Conservation (phyloP, 306 rosid genomes). For the Lathyrus oleraceus region DNA sequence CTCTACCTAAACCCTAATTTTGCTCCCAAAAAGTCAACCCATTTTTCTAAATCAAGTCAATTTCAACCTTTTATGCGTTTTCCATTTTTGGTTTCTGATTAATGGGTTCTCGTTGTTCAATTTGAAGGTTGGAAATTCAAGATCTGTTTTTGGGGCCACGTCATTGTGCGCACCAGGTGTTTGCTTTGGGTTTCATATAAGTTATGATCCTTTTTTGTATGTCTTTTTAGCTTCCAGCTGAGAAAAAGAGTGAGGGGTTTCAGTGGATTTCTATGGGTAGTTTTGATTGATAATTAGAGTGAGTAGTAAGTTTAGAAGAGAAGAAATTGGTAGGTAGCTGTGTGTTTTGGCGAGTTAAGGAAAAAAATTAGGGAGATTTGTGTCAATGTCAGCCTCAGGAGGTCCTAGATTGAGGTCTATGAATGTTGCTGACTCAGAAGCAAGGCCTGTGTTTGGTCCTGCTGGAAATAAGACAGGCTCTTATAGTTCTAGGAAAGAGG, state of each 20-base stretch:
- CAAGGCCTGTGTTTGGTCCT: conserved; percentile 69
- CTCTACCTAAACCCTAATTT: conserved; percentile 56
- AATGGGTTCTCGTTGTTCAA: conserved; percentile 13
- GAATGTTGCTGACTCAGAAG: conserved; percentile 76
- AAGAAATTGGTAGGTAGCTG: conserved; percentile 23
- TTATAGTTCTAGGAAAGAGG: conserved; percentile 51
- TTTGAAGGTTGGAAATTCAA: conserved; percentile 43
- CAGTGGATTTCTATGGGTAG: conserved; percentile 34
- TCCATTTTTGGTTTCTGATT: neutral
- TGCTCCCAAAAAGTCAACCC: conserved; percentile 45
- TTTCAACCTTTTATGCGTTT: conserved; percentile 32
- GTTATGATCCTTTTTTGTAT: conserved; percentile 13
- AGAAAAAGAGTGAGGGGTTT: conserved; percentile 28
- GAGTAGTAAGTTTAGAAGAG: conserved; percentile 15
- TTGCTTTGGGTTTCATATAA: conserved; percentile 24
- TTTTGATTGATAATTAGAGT: conserved; percentile 32
- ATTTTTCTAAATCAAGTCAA: conserved; percentile 33
- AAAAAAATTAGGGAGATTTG: conserved; percentile 3
- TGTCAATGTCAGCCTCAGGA: conserved; percentile 58
- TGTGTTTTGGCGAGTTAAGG: conserved; percentile 28
- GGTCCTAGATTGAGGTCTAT: conserved; percentile 83
- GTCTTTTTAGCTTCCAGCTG: conserved; percentile 36
- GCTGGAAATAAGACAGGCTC: conserved; percentile 73
- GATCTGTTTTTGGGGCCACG: conserved; percentile 51
- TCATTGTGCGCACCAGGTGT: conserved; percentile 37